phyloP scores from a whole-genome alignment of 305 asterid species.

The Striga hermonthica region DNA sequence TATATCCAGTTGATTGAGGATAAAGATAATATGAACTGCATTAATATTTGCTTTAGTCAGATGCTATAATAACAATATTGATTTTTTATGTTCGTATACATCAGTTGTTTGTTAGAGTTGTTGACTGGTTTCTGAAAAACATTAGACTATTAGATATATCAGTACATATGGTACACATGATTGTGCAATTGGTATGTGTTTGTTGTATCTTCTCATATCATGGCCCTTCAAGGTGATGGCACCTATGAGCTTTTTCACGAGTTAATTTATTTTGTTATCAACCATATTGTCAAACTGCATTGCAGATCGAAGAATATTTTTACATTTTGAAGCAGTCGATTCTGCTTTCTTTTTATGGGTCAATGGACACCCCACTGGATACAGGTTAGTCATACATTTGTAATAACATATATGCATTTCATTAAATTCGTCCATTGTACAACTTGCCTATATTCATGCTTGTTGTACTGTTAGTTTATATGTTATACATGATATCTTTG shows the following conservation, averaged over 20 bases:
- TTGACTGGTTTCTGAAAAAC: neutral
- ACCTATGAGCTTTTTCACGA: neutral
- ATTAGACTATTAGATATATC: neutral
- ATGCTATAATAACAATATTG: neutral
- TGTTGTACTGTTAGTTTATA: neutral
- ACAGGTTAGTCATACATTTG: conserved; percentile 58
- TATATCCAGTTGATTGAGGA: neutral
- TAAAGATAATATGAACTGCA: neutral
- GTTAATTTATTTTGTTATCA: conserved; percentile 23
- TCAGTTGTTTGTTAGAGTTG: neutral
- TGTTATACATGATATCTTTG: neutral
- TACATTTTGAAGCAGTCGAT: conserved; percentile 98
- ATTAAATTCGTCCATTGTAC: conserved; percentile 17
- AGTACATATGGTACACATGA: neutral
- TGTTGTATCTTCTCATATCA: neutral
- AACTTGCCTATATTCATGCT: neutral
- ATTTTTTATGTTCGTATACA: neutral
- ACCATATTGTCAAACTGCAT: conserved; percentile 30
- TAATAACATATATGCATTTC: conserved; percentile 22
- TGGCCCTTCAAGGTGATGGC: neutral
- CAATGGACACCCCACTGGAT: conserved; percentile 84
- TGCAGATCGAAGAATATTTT: conserved; percentile 85
- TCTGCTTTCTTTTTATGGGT: conserved; percentile 95
- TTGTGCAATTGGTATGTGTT: neutral
- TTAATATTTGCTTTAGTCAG: neutral